A percentile compares a stretch with the other conserved stretches of the same genome.
Conservation (phyloP, 2,329 filamentous ascomycete species). For the Nemania sp. region DNA sequence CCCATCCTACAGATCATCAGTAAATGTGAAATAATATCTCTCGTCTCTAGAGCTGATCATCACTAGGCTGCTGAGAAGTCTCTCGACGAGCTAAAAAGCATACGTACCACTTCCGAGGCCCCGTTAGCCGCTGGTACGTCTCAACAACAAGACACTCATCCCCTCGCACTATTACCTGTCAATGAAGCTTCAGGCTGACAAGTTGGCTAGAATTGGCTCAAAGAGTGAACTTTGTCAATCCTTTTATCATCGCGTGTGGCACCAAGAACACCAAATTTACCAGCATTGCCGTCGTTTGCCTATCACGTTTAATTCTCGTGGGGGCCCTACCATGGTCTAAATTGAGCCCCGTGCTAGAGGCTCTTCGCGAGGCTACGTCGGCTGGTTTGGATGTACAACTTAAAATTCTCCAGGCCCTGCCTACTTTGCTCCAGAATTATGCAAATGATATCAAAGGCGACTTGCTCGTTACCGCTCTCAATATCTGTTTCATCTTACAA, state of each 20-base stretch:
- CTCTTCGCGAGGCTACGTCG: slow-evolving; percentile 85
- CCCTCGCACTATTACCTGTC: slow-evolving; percentile 11
- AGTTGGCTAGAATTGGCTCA: slow-evolving; percentile 78
- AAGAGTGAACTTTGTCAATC: slow-evolving; percentile 86
- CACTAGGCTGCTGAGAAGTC: slow-evolving; percentile 90
- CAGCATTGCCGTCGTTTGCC: slow-evolving; percentile 84
- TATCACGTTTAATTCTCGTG: slow-evolving; percentile 88
- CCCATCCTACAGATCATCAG: background rate
- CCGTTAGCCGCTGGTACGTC: slow-evolving; percentile 76
- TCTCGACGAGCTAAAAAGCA: slow-evolving; percentile 84
- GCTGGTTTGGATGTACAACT: slow-evolving; percentile 90
- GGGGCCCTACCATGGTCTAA: slow-evolving; percentile 82
- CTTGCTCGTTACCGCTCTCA: slow-evolving; percentile 82
- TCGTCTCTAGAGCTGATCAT: slow-evolving; percentile 10
- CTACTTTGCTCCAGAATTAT: slow-evolving; percentile 91
- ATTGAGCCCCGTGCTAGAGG: slow-evolving; percentile 87
- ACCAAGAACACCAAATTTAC: slow-evolving; percentile 93
- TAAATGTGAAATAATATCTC: background rate
- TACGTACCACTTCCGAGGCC: slow-evolving; percentile 80
- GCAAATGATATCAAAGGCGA: slow-evolving; percentile 82
- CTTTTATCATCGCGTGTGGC: slow-evolving; percentile 92
- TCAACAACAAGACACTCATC: slow-evolving; percentile 18
- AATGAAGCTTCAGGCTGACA: slow-evolving; percentile 12
- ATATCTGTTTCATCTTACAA: slow-evolving; percentile 92
- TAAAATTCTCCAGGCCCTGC: slow-evolving; percentile 93